Base-by-base conservation (phyloP, 306 rosid genomes). In the Vigna angularis region DNA sequence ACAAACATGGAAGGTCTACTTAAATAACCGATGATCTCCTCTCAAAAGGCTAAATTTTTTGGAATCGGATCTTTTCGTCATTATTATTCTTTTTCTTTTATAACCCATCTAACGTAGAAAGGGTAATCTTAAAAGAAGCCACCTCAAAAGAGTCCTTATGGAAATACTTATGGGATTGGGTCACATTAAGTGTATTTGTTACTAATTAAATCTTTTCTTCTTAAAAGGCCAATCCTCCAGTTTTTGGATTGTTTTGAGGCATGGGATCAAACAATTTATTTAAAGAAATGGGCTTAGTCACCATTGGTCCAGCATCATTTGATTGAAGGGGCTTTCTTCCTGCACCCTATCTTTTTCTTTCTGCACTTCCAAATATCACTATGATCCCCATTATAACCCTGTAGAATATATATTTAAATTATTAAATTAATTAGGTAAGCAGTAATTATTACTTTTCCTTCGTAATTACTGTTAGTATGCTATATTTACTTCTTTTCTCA, bases 151-250 rank as follows among this genome's bases (percentile, higher is more conserved):
- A 34, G 16, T 38, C 50, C 50, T 38, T 17, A 36, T 16, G 50
- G 10, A 64, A 75, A 65, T 45, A 65, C 45, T 76, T 76, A 65
- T 52, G 18, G 47, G 47, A 38, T 34, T 44, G 17, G 30, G 44
- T 38, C 63, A 62, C 53, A 8, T 51, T 52, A 18, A 40, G 56
- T 65, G 38, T 30, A 7, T 20, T 28, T 32, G 47, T 16, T 30
- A 49, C 11, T 49, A 47, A 47, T 14, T 10, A 26, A 17, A 11
- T n/a, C 1, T n/a, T 50, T 70, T 26, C 45, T 69, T 70, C 61
- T 26, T 12, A 12, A 12, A 32, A 38, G 66, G 9, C 9, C 20
- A 52, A 34, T 71, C 14, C 47, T 72, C 38, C 16, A 3, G 38
- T 32, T 30, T 70, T 51, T 30, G 62, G 15, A 38, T 53, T 22